Evolutionary conservation across 768 basidiomycete genomes (phyloP).

Genomic region (Tricholoma sp.): DNA sequence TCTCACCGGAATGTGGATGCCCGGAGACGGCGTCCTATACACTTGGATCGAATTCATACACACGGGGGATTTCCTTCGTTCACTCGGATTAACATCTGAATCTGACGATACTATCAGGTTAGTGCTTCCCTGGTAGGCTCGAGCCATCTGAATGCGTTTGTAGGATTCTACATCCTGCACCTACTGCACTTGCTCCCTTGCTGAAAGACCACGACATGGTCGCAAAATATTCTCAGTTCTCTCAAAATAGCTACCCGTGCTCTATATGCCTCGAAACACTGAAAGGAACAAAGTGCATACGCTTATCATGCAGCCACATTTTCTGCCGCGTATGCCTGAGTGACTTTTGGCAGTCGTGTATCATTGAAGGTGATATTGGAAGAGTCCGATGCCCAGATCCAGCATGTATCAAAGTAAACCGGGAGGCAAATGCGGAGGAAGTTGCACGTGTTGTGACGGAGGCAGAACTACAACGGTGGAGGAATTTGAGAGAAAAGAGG

Average conservation of each 20-base stretch:
- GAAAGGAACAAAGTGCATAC: slow-evolving; percentile 73
- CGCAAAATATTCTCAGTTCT: slow-evolving; percentile 49
- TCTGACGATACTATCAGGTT: slow-evolving; percentile 33
- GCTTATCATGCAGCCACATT: slow-evolving; percentile 68
- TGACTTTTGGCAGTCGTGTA: slow-evolving; percentile 80
- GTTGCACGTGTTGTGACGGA: slow-evolving; percentile 66
- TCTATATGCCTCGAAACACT: slow-evolving; percentile 68
- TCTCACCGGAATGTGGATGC: slow-evolving; percentile 55
- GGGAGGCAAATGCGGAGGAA: slow-evolving; percentile 65
- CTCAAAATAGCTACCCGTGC: slow-evolving; percentile 62
- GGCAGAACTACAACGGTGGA: slow-evolving; percentile 66
- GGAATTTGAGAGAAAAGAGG: slow-evolving; percentile 69
- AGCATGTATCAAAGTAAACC: slow-evolving; percentile 62
- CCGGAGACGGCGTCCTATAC: slow-evolving; percentile 59
- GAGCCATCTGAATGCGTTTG: slow-evolving; percentile 5
- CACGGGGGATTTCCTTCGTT: slow-evolving; percentile 56
- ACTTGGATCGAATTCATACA: slow-evolving; percentile 70
- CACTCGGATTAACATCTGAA: slow-evolving; percentile 32
- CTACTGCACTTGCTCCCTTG: slow-evolving; percentile 43
- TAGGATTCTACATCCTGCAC: slow-evolving; percentile 56
- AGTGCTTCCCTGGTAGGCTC: slow-evolving; percentile 13
- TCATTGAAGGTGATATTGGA: slow-evolving; percentile 72
- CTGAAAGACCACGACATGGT: slow-evolving; percentile 46
- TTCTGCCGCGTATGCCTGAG: slow-evolving; percentile 80
- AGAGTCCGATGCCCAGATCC: slow-evolving; percentile 80